A percentile compares a stretch with the other conserved stretches of the same genome.
phyloP scores from a whole-genome alignment of 2,329 filamentous ascomycete genomes.

The Shiraia bambusicola region DNA sequence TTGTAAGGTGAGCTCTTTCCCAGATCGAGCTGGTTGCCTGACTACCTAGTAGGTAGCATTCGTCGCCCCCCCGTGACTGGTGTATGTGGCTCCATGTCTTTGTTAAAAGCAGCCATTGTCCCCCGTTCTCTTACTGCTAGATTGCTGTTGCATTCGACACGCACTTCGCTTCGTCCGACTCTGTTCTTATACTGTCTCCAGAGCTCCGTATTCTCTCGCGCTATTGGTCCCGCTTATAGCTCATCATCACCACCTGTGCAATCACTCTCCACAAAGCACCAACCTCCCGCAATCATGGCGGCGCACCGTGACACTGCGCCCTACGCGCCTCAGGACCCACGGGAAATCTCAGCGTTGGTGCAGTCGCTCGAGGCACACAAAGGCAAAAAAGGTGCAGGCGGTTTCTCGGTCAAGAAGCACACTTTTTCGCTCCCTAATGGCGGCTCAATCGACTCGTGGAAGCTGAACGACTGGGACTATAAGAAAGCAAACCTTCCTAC shows the following conservation, averaged over 20 bases:
- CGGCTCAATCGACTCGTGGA: constrained; percentile 83
- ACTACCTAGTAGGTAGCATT: too few species aligned
- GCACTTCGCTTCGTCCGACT: background rate
- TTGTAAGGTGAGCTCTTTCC: too few species aligned
- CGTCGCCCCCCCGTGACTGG: too few species aligned
- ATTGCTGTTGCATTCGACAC: background rate
- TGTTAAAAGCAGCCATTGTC: background rate
- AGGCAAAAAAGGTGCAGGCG: constrained; percentile 47
- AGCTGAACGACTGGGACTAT: constrained; percentile 93
- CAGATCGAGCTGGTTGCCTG: constrained; percentile 3
- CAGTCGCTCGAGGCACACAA: constrained; percentile 62
- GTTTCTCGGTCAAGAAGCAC: constrained; percentile 77
- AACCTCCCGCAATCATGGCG: constrained; percentile 48
- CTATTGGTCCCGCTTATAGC: background rate
- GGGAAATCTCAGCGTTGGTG: constrained; percentile 67
- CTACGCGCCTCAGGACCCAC: constrained; percentile 67
- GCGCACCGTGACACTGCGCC: constrained; percentile 56
- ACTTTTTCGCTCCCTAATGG: constrained; percentile 69
- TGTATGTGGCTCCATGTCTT: background rate
- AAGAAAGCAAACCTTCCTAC: constrained; percentile 83
- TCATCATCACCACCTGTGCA: background rate
- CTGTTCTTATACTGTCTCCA: background rate
- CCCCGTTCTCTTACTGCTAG: background rate
- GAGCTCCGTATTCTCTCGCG: background rate
- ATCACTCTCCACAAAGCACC: constrained; percentile 9